These are phyloP conservation scores for Zelonia costaricensis DNA, from an alignment of 208 protist genomes.

Conservation along the genomic window DNA sequence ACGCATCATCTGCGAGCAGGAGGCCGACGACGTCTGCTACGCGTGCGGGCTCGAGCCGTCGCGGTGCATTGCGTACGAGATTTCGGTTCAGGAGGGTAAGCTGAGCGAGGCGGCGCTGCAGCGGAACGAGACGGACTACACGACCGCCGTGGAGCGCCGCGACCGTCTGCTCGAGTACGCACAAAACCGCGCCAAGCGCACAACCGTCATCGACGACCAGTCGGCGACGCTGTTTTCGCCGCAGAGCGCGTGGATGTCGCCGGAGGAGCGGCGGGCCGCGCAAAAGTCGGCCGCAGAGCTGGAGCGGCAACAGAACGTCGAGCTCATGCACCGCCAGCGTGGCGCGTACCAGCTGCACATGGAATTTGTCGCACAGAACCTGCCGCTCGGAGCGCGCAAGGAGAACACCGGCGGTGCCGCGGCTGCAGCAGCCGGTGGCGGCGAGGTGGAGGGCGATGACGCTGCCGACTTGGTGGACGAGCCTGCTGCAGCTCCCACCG, in stretches of 20 bases:
- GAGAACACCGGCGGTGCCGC: constrained; percentile 16
- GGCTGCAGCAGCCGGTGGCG: neutral
- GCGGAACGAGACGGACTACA: constrained; percentile 63
- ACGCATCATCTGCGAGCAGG: constrained; percentile 90
- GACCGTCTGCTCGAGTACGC: constrained; percentile 81
- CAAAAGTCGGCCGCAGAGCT: constrained; percentile 50
- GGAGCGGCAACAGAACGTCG: constrained; percentile 54
- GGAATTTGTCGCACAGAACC: constrained; percentile 81
- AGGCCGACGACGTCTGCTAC: constrained; percentile 81
- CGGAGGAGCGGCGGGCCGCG: constrained; percentile 49
- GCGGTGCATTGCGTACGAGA: constrained; percentile 79
- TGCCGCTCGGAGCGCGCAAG: constrained; percentile 49
- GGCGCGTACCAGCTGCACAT: constrained; percentile 79
- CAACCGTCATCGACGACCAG: constrained; percentile 89
- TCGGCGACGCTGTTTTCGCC: constrained; percentile 66
- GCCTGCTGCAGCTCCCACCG: constrained; percentile 23
- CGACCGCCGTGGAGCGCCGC: constrained; percentile 62
- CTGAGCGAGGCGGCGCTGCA: constrained; percentile 68
- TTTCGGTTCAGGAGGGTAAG: constrained; percentile 77
- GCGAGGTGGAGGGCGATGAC: constrained; percentile 5
- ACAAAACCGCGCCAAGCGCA: constrained; percentile 70
- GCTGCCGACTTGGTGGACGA: constrained; percentile 8
- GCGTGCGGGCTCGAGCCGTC: constrained; percentile 73
- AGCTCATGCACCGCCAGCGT: constrained; percentile 56
- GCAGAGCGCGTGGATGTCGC: constrained; percentile 80